phyloP scores from a whole-genome alignment of 2,329 filamentous ascomycete genomes.

The Epichloe gansuensis region DNA sequence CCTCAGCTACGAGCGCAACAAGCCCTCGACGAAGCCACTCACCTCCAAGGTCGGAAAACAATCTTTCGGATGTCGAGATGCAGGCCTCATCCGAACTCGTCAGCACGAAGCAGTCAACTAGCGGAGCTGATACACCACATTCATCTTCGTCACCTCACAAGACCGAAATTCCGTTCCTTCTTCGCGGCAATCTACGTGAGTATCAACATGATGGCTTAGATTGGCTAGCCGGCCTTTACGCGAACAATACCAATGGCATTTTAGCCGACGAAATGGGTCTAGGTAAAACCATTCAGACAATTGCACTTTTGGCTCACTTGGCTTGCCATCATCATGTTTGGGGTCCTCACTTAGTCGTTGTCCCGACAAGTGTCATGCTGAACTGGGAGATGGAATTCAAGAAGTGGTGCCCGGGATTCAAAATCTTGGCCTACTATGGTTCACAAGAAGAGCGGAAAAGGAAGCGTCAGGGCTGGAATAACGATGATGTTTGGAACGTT shows the following conservation, averaged over 20 bases:
- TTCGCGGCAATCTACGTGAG: slow-evolving; percentile 80
- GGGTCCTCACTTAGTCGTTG: slow-evolving; percentile 92
- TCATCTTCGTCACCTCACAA: slow-evolving; percentile 30
- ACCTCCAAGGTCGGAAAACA: slow-evolving; percentile 36
- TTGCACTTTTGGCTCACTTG: slow-evolving; percentile 81
- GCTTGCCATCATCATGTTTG: slow-evolving; percentile 83
- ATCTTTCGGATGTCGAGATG: slow-evolving; percentile 35
- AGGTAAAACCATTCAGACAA: slow-evolving; percentile 97
- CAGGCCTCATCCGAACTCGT: slow-evolving; percentile 25
- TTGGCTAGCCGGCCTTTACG: slow-evolving; percentile 89
- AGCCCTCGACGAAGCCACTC: slow-evolving; percentile 35
- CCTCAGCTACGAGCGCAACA: slow-evolving; percentile 27
- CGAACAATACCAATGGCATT: slow-evolving; percentile 88
- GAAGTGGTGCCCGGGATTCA: slow-evolving; percentile 96
- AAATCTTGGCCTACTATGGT: slow-evolving; percentile 94
- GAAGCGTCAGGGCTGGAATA: slow-evolving; percentile 87
- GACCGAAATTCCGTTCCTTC: slow-evolving; percentile 65
- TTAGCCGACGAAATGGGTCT: slow-evolving; percentile 97
- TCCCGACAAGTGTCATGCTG: slow-evolving; percentile 95
- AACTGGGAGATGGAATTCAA: slow-evolving; percentile 99
- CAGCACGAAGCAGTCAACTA: slow-evolving; percentile 15
- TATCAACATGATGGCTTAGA: slow-evolving; percentile 97
- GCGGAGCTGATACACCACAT: slow-evolving; percentile 22
- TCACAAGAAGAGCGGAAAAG: slow-evolving; percentile 81
- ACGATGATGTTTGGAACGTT: slow-evolving; percentile 90